Conservation (phyloP, 2,329 filamentous ascomycete species). For the Botrytis paeoniae region DNA sequence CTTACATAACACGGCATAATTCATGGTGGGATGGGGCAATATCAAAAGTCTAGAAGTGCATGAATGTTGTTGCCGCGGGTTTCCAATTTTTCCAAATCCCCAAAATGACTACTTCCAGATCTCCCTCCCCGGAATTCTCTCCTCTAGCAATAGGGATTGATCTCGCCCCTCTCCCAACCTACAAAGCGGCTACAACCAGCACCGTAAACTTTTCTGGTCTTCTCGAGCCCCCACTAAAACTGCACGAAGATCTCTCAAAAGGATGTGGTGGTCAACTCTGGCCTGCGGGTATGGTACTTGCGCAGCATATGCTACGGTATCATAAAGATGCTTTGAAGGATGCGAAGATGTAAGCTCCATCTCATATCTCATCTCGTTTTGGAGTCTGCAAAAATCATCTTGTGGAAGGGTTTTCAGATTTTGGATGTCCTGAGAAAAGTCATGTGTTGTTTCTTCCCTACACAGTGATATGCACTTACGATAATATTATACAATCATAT, state of each 20-base stretch:
- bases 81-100: not conserved
- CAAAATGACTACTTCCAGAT: constrained; percentile 34
- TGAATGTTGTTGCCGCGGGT: not conserved
- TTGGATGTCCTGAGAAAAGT: not conserved
- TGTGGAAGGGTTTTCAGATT: not conserved
- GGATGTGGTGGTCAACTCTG: constrained; percentile 93
- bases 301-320: constrained; percentile 79
- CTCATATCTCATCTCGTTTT: not conserved
- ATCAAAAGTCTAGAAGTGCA: constrained; percentile 2
- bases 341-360: constrained; percentile 62
- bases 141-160: constrained; percentile 48
- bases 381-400: not conserved
- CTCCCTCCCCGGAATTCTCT: constrained; percentile 37
- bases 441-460: not conserved
- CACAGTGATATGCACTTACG: not conserved
- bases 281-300: constrained; percentile 87
- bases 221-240: constrained; percentile 63
- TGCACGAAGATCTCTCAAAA: constrained; percentile 81
- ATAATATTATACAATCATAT: not conserved
- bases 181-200: constrained; percentile 54
- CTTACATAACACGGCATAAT: constrained; percentile 14
- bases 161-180: constrained; percentile 56
- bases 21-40: constrained; percentile 1
- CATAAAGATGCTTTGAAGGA: constrained; percentile 60
- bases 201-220: constrained; percentile 69